phyloP scores from a whole-genome alignment of 345 rosid genomes.

The Eucalyptus curtisii region DNA sequence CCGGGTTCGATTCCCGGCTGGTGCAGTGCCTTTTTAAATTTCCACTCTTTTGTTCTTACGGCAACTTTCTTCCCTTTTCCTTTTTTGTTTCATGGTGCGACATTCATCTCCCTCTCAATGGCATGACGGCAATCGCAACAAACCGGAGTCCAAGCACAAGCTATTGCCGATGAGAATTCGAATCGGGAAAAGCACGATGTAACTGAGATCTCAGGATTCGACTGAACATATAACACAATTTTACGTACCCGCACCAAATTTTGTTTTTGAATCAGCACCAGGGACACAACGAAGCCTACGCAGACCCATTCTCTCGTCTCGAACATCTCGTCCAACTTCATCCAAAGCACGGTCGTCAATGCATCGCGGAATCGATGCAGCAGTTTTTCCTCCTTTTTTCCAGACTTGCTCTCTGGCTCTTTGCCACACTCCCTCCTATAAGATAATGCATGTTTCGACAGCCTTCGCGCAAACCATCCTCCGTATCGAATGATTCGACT shows the following conservation, averaged over 20 bases:
- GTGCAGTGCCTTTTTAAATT: not conserved
- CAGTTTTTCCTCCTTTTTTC: not conserved
- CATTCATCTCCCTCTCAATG: not conserved
- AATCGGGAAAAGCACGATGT: not conserved
- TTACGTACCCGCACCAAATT: not conserved
- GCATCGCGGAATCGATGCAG: not conserved
- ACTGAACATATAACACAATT: not conserved
- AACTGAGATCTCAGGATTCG: not conserved
- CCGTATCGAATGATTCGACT: not conserved
- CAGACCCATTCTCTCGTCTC: not conserved
- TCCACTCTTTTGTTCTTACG: not conserved
- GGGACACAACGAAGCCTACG: not conserved
- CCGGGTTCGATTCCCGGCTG: conserved; percentile 68
- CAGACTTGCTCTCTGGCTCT: not conserved
- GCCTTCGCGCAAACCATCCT: not conserved
- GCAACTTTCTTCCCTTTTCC: not conserved
- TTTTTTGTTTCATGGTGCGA: not conserved
- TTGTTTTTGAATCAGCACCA: not conserved
- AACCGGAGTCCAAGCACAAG: not conserved
- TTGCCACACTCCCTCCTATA: not conserved
- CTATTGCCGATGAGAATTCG: not conserved
- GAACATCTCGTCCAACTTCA: not conserved
- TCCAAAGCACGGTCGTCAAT: not conserved
- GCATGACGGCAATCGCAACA: not conserved
- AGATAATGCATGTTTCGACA: not conserved